These are phyloP conservation scores for Aristolochia fimbriata DNA, from an alignment of 164 flowering plant genomes.

Conservation along the genomic window DNA sequence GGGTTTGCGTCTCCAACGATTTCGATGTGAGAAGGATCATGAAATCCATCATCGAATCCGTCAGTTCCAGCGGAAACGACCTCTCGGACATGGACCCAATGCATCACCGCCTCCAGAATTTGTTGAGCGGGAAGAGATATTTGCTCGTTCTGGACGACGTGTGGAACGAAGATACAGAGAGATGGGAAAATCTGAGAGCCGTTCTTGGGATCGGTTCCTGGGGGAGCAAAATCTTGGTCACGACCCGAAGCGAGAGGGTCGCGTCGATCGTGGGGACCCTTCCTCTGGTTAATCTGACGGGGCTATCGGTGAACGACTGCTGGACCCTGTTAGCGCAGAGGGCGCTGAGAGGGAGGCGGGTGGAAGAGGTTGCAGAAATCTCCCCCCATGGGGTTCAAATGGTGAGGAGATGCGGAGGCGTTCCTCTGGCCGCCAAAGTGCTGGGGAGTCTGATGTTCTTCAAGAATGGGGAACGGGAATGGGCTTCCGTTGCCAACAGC, in stretches of 20 bases:
- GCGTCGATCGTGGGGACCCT: neutral
- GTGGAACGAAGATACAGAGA: neutral
- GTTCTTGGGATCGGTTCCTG: neutral
- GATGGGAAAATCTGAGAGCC: neutral
- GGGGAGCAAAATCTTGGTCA: neutral
- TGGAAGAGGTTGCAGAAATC: neutral
- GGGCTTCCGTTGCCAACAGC: constrained; percentile 6
- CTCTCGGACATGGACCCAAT: constrained; percentile 1
- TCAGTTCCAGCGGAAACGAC: neutral
- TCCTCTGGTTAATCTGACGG: neutral
- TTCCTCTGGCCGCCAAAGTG: constrained; percentile 6
- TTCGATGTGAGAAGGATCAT: neutral
- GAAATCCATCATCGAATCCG: neutral
- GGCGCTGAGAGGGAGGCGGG: neutral
- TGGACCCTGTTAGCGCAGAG: neutral
- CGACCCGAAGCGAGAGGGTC: constrained; percentile 1
- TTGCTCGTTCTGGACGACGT: constrained; percentile 1
- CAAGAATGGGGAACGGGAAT: constrained; percentile 5
- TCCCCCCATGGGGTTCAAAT: neutral
- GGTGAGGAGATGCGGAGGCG: constrained; percentile 4
- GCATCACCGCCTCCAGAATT: neutral
- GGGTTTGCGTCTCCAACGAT: constrained; percentile 1
- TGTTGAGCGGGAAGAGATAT: neutral
- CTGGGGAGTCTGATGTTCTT: constrained; percentile 8
- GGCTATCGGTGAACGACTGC: neutral